Evolutionary conservation across 805 yeast genomes (phyloP).

Genomic region (Cyberlindnera sargentensis): DNA sequence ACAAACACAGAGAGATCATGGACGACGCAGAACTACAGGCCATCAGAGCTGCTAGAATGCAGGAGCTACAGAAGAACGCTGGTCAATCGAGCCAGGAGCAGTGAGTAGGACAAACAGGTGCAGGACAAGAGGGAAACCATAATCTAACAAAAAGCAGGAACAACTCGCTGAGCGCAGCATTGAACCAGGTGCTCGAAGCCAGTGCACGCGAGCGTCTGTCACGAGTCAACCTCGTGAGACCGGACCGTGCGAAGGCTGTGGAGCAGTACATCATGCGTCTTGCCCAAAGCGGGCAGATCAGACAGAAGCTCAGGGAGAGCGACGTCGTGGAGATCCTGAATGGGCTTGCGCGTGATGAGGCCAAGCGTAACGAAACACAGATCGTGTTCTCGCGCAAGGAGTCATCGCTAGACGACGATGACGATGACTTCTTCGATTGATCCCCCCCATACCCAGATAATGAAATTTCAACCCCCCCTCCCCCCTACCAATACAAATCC

Average conservation of each 20-base stretch:
- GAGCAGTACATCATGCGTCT: slow-evolving; percentile 71
- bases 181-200: slow-evolving; percentile 71
- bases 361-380: slow-evolving; percentile 53
- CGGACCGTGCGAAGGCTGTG: slow-evolving; percentile 85
- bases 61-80: slow-evolving; percentile 63
- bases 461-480: neutral
- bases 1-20: slow-evolving; percentile 34
- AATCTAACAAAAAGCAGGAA: neutral
- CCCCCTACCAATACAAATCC: neutral
- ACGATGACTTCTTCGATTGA: slow-evolving; percentile 41
- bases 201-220: slow-evolving; percentile 83
- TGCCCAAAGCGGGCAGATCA: slow-evolving; percentile 69
- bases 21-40: slow-evolving; percentile 85
- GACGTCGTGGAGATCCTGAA: slow-evolving; percentile 81
- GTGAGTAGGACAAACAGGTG: slow-evolving; percentile 10
- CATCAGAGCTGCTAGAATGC: slow-evolving; percentile 85
- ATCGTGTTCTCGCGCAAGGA: slow-evolving; percentile 36
- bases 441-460: too few species aligned
- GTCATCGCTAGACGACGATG: slow-evolving; percentile 24
- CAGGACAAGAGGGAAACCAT: slow-evolving; percentile 2
- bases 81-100: slow-evolving; percentile 25
- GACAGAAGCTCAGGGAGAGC: slow-evolving; percentile 66
- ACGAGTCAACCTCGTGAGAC: slow-evolving; percentile 81
- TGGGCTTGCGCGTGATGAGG: slow-evolving; percentile 71
- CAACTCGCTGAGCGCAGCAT: slow-evolving; percentile 18